Evolutionary conservation across 2,329 filamentous ascomycete species (phyloP).

Genomic region (Dactylonectria estremocensis): DNA sequence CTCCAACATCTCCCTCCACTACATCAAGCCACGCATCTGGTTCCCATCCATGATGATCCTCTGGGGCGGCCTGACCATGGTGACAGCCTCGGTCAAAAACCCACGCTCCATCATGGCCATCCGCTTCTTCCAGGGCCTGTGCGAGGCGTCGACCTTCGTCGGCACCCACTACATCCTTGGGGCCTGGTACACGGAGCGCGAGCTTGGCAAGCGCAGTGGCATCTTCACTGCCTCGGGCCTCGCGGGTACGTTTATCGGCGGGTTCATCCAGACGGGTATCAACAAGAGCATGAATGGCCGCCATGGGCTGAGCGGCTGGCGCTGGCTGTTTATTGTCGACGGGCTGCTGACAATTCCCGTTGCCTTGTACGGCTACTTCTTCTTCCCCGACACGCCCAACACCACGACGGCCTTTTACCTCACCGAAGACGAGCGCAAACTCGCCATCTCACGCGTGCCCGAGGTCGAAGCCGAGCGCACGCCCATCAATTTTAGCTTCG

Average conservation of each 20-base stretch:
- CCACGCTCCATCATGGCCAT: slow-evolving; percentile 57
- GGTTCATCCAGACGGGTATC: slow-evolving; percentile 75
- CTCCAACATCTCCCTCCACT: slow-evolving; percentile 74
- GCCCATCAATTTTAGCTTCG: slow-evolving; percentile 64
- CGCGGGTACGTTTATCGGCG: slow-evolving; percentile 67
- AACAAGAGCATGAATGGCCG: slow-evolving; percentile 60
- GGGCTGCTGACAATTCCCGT: slow-evolving; percentile 64
- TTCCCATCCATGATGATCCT: slow-evolving; percentile 75
- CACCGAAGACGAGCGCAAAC: slow-evolving; percentile 60
- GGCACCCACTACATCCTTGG: slow-evolving; percentile 61
- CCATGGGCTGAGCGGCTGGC: slow-evolving; percentile 74
- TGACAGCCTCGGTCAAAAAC: slow-evolving; percentile 57
- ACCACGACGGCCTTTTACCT: slow-evolving; percentile 63
- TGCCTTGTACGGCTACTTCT: slow-evolving; percentile 53
- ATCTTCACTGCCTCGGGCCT: slow-evolving; percentile 75
- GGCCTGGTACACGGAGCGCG: slow-evolving; percentile 72
- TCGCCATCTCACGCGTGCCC: slow-evolving; percentile 61
- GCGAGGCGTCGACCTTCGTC: slow-evolving; percentile 58
- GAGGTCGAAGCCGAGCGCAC: slow-evolving; percentile 56
- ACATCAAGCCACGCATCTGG: slow-evolving; percentile 74
- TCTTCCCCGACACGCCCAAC: slow-evolving; percentile 61
- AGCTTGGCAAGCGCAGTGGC: slow-evolving; percentile 74
- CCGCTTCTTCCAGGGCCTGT: slow-evolving; percentile 58
- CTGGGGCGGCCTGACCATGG: slow-evolving; percentile 77
- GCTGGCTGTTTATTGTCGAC: slow-evolving; percentile 81